Evolutionary conservation across 208 protist genomes (phyloP), one percentile per base, ranked within the genome.

Genomic region (Wallacemonas sp.): DNA sequence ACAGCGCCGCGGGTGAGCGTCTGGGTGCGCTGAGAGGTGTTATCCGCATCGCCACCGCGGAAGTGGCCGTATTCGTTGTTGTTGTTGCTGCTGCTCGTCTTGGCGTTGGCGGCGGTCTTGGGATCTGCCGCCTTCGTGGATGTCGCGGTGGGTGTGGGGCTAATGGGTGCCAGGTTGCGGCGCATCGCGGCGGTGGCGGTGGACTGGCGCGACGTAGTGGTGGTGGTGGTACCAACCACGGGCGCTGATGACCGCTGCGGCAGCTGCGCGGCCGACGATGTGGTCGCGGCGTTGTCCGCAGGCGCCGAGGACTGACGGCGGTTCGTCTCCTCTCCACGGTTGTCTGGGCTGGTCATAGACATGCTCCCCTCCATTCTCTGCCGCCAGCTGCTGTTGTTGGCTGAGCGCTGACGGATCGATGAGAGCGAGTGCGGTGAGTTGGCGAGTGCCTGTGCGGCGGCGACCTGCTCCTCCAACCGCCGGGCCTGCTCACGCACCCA

Each of bases 401-500:
- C 34, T 4, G 50, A 57, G 12, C 50, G 50, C 50, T 57, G 50
- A 3, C 50, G 50, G 38, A 57, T 41, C 29, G 50, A 57, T 4
- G 50, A 39, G 30, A 57, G 50, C 50, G 50, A 57, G 50, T 57
- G 61, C 26, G 66, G 66, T n/a, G 71, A 78, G 45, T 61, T 54
- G 33, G 55, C 50, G n/a, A 57, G 50, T n/a, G 50, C 50, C 50
- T 57, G 50, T 17, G 50, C 50, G 3, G 50, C n/a, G 34, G 52
- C 39, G 17, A 66, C 22, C 33, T 72, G 53, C 24, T 65, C 53
- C 22, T 78, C 57, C 21, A 78, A 45, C 10, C 66, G 65, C 10
- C 72, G 72, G 17, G 41, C 66, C 62, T 72, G 66, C 50, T 78
- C 72, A 21, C 59, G 61, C 19, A 78, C 72, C 72, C 72, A 78